Percentiles rank a stretch among this genome's conserved stretches.
These are phyloP conservation scores for Cytospora piceicola DNA, from an alignment of 2,329 filamentous ascomycete genomes.

Conservation along the genomic window DNA sequence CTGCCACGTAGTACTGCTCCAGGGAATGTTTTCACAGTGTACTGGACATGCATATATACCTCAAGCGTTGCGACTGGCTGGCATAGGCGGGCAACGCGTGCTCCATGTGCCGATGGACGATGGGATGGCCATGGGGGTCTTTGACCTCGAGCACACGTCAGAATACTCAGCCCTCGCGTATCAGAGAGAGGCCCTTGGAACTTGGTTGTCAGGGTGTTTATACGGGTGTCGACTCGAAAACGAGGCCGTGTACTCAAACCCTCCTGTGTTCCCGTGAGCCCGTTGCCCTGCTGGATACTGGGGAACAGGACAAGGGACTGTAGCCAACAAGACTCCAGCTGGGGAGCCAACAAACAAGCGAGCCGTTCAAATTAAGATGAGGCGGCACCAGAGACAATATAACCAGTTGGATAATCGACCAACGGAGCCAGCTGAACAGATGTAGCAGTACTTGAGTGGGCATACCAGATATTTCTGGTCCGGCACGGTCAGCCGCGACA, in stretches of 20 bases:
- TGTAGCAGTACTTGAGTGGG: too few species aligned
- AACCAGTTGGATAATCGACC: not conserved
- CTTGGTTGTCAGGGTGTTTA: too few species aligned
- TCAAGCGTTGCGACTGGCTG: not conserved
- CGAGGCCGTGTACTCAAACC: not conserved
- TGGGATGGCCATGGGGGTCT: not conserved
- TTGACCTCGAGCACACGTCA: conserved; percentile 1
- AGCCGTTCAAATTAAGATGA: not conserved
- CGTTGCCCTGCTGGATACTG: not conserved
- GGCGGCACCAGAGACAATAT: not conserved
- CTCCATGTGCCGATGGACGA: not conserved
- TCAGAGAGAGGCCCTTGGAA: not conserved
- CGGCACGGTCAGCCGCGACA: not conserved
- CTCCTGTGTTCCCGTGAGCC: not conserved
- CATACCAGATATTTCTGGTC: not conserved
- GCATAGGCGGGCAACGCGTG: not conserved
- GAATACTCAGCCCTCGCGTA: not conserved
- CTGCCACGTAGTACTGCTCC: not conserved
- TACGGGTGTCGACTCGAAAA: not conserved
- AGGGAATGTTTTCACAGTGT: not conserved
- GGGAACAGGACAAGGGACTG: not conserved
- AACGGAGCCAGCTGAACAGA: not conserved
- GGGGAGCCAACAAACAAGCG: not conserved
- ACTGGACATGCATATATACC: not conserved
- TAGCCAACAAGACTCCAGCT: not conserved